Base-by-base conservation (phyloP, 2,329 filamentous ascomycete genomes). In the Aspergillus latus region DNA sequence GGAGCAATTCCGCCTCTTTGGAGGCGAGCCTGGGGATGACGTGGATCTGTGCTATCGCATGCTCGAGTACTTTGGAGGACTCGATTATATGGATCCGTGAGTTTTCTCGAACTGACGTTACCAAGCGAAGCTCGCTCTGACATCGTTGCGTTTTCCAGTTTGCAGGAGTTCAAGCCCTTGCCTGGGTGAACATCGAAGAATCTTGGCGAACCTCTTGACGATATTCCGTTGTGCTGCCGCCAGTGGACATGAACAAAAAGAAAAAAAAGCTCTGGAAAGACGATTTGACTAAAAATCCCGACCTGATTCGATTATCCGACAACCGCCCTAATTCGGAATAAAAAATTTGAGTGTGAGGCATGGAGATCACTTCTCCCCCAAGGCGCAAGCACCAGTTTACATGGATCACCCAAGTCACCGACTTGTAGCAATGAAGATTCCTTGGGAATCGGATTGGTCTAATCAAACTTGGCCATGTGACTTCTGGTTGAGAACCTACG, bases 31-130 rank as follows among this genome's bases (percentile, higher is more conserved):
- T 15, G 75, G 74, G 32, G 76, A 77, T 57, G 74, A 78, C 58
- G 64, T 72, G 58, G 69, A 62, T 54, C 71, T 80, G 42, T 79
- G 77, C 64, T 75, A 75, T 63, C 73, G 74, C 54, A 80, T 80
- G 78, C 69, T 79, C 58, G 77, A 79, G 62, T 78, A 76, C 55
- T 80, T 80, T 56, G 76, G 70, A 62, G 74, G 74, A 53, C 73
- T 80, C 62, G 77, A 80, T 60, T 80, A 78, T 65, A 76, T 80
- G 58, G 68, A 78, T 57, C 66, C 69, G 70, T 75, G 64, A 74
- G 70, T 71, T 50, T 15, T 49, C 52, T 28, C 15, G 32, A 44
- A n/a, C 47, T 59, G 48, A 62, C 42, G 16, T 32, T 21, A 10
- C 29, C 11, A 30, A 2, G 11, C 21, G 21, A 21, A 21, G 21